phyloP scores from a whole-genome alignment of 2,329 filamentous ascomycete species.

The Calycina herbarum region DNA sequence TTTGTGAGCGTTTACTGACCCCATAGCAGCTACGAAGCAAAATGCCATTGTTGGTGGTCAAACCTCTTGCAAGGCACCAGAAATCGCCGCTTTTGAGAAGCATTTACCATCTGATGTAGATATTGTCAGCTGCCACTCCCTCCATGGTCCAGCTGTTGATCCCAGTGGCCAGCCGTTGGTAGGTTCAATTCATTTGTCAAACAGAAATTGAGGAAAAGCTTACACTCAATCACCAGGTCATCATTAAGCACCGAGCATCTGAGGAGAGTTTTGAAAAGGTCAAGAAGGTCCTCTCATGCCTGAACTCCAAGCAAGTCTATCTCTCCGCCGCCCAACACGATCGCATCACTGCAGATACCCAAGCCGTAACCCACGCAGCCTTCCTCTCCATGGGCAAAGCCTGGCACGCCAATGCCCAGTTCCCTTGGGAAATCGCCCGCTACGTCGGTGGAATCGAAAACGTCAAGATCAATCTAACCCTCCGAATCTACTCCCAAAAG shows the following conservation, averaged over 20 bases:
- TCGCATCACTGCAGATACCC: slow-evolving; percentile 95
- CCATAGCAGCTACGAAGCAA: slow-evolving; percentile 76
- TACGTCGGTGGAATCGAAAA: slow-evolving; percentile 98
- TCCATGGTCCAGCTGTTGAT: slow-evolving; percentile 91
- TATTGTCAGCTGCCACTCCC: slow-evolving; percentile 93
- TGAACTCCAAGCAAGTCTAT: slow-evolving; percentile 82
- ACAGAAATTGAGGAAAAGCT: background rate
- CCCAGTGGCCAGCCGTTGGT: slow-evolving; percentile 87
- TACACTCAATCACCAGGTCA: slow-evolving; percentile 47
- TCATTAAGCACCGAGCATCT: slow-evolving; percentile 90
- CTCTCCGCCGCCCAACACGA: slow-evolving; percentile 88
- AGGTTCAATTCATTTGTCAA: slow-evolving; percentile 8
- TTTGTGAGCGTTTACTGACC: slow-evolving; percentile 20
- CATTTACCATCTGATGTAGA: slow-evolving; percentile 86
- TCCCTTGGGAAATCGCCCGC: slow-evolving; percentile 94
- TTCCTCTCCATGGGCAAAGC: slow-evolving; percentile 98
- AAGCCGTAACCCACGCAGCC: slow-evolving; percentile 95
- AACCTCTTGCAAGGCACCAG: slow-evolving; percentile 96
- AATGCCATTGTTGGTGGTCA: slow-evolving; percentile 95
- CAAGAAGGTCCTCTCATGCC: slow-evolving; percentile 76
- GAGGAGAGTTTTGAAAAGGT: slow-evolving; percentile 75
- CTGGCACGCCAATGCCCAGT: slow-evolving; percentile 93
- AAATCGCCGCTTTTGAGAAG: slow-evolving; percentile 89
- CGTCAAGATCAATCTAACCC: slow-evolving; percentile 96
- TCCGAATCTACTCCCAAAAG: slow-evolving; percentile 97